phyloP scores from a whole-genome alignment of 139 green algal genomes.

The Pleodorina starrii region DNA sequence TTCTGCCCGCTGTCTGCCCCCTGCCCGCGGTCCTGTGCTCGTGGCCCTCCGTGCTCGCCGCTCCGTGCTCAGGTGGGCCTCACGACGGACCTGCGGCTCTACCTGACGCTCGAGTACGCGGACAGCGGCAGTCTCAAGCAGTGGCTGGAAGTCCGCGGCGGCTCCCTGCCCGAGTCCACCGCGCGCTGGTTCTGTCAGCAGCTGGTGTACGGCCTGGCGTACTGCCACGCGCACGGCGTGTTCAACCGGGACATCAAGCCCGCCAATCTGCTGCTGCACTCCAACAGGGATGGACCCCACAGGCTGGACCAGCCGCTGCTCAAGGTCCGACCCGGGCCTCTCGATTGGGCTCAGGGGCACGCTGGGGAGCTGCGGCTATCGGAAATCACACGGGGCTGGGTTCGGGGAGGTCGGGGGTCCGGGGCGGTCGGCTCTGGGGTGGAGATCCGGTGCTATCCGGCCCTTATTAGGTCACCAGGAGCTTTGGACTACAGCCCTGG shows the following conservation, averaged over 20 bases:
- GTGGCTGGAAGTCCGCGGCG: conserved; percentile 2
- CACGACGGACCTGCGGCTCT: conserved; percentile 5
- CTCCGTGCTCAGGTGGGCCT: conserved; percentile 47
- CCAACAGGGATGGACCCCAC: not conserved
- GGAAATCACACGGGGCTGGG: too few species aligned
- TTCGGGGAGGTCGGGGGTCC: too few species aligned
- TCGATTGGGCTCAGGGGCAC: too few species aligned
- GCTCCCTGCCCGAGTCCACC: conserved; percentile 84
- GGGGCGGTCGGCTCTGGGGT: too few species aligned
- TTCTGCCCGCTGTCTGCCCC: too few species aligned
- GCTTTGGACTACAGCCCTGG: too few species aligned
- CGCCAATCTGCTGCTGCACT: conserved; percentile 37
- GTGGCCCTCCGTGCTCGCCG: too few species aligned
- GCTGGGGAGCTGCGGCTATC: too few species aligned
- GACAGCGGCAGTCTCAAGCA: conserved; percentile 36
- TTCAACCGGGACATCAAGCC: conserved; percentile 71
- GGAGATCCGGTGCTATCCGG: too few species aligned
- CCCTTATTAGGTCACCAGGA: too few species aligned
- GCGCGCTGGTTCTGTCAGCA: conserved; percentile 94
- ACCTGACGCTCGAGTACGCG: conserved; percentile 53
- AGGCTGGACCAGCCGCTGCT: conserved; percentile 4
- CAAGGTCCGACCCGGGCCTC: not conserved
- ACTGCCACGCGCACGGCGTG: conserved; percentile 79
- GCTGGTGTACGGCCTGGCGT: conserved; percentile 92
- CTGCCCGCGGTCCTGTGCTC: too few species aligned